Conservation (phyloP, 805 yeast genomes). For the Wickerhamiella vanderwaltii region DNA sequence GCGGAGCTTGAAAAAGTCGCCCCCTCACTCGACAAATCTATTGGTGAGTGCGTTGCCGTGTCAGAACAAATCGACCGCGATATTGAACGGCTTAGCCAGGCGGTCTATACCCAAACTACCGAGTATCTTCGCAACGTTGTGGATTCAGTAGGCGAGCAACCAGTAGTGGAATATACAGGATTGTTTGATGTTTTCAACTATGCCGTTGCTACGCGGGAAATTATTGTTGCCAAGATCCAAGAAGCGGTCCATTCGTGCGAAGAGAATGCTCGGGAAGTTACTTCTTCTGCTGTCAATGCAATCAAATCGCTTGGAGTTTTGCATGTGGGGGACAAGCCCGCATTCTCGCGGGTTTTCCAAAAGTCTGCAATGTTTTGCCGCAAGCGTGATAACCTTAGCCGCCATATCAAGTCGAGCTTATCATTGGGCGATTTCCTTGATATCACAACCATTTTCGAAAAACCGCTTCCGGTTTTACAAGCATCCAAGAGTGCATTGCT, state of each 20-base stretch:
- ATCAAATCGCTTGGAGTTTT: slow-evolving; percentile 51
- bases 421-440: slow-evolving; percentile 68
- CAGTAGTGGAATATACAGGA: slow-evolving; percentile 49
- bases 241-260: slow-evolving; percentile 56
- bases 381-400: slow-evolving; percentile 47
- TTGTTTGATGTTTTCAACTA: slow-evolving; percentile 53
- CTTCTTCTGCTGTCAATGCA: slow-evolving; percentile 47
- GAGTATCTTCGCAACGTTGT: slow-evolving; percentile 41
- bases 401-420: slow-evolving; percentile 47
- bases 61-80: slow-evolving; percentile 48
- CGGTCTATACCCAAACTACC: slow-evolving; percentile 51
- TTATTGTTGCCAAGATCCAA: slow-evolving; percentile 53
- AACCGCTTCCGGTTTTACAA: slow-evolving; percentile 20
- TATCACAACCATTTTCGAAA: slow-evolving; percentile 37
- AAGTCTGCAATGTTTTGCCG: slow-evolving; percentile 74
- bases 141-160: slow-evolving; percentile 37
- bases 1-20: slow-evolving; percentile 42
- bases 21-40: slow-evolving; percentile 49
- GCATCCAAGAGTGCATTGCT: slow-evolving; percentile 16
- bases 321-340: slow-evolving; percentile 49
- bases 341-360: slow-evolving; percentile 36
- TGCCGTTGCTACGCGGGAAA: slow-evolving; percentile 55
- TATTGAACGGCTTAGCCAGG: slow-evolving; percentile 47
- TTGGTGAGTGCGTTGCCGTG: slow-evolving; percentile 41
- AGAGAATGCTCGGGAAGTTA: slow-evolving; percentile 47